Conservation (phyloP, 768 basidiomycete genomes). For the Amanita phalloides region DNA sequence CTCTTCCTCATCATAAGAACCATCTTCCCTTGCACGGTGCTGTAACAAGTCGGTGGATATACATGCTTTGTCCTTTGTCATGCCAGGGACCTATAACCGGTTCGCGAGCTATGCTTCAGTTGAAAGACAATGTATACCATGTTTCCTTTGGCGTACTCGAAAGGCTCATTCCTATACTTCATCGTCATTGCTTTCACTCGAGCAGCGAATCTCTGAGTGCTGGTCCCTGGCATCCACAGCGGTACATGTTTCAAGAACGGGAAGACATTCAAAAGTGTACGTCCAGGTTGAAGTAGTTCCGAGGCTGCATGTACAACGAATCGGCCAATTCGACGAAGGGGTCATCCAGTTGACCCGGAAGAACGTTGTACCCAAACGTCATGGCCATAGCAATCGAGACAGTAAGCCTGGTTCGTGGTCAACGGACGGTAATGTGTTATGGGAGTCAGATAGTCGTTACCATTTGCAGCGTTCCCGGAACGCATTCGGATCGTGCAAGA, state of each 20-base stretch:
- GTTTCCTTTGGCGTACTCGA: background rate
- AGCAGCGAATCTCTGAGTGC: background rate
- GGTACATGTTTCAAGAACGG: slow-evolving; percentile 2
- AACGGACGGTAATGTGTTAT: background rate
- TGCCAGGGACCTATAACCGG: background rate
- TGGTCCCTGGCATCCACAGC: background rate
- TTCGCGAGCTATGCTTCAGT: background rate
- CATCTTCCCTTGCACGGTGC: background rate
- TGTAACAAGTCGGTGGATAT: background rate
- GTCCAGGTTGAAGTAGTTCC: background rate
- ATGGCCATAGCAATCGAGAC: background rate
- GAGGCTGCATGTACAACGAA: background rate
- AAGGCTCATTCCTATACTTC: background rate
- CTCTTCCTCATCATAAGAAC: background rate
- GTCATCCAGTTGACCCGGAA: background rate
- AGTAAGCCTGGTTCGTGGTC: background rate
- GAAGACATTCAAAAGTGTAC: background rate
- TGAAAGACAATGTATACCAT: background rate
- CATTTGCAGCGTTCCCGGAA: background rate
- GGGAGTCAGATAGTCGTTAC: background rate
- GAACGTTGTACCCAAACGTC: slow-evolving; percentile 1
- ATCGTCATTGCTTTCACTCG: background rate
- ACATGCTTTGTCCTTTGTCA: background rate
- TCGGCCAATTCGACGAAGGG: slow-evolving; percentile 1
- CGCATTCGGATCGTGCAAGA: background rate